phyloP scores from a whole-genome alignment of 768 basidiomycete genomes.

The Rhodotorula babjevae region DNA sequence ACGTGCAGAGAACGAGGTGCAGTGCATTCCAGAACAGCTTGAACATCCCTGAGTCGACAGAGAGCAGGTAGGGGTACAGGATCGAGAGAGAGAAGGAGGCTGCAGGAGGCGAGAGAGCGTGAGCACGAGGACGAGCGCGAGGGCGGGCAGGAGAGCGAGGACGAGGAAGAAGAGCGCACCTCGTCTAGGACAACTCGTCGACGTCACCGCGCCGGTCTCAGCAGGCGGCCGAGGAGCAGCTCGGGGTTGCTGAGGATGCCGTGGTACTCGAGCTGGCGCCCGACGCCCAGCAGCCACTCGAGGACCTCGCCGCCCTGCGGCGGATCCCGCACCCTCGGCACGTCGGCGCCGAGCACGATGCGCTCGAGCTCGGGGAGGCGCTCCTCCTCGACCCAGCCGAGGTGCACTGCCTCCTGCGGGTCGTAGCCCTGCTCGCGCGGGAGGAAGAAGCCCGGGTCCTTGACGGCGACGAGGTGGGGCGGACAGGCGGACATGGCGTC shows the following conservation, averaged over 20 bases:
- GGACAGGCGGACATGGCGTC: background rate
- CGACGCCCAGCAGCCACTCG: slow-evolving; percentile 31
- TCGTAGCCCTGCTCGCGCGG: slow-evolving; percentile 29
- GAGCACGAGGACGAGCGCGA: background rate
- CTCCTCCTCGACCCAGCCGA: slow-evolving; percentile 39
- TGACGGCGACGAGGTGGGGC: background rate
- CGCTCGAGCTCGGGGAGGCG: slow-evolving; percentile 18
- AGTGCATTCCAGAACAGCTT: no score
- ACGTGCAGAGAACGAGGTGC: no score
- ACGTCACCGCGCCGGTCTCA: slow-evolving; percentile 4
- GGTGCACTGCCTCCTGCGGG: slow-evolving; percentile 18
- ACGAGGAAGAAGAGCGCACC: background rate
- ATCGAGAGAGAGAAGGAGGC: no score
- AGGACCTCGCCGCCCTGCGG: slow-evolving; percentile 23
- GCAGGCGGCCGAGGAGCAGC: slow-evolving; percentile 19
- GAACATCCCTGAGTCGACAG: no score
- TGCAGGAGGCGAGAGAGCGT: no score
- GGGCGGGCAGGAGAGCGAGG: no score
- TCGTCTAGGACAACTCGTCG: background rate
- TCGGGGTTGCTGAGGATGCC: slow-evolving; percentile 30
- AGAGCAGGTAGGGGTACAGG: no score
- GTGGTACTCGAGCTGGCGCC: slow-evolving; percentile 26
- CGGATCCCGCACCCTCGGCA: slow-evolving; percentile 10
- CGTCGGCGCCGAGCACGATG: slow-evolving; percentile 15
- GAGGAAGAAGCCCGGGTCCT: slow-evolving; percentile 33